phyloP scores from a whole-genome alignment of 2,329 filamentous ascomycete species.

The Bipolaris oryzae region DNA sequence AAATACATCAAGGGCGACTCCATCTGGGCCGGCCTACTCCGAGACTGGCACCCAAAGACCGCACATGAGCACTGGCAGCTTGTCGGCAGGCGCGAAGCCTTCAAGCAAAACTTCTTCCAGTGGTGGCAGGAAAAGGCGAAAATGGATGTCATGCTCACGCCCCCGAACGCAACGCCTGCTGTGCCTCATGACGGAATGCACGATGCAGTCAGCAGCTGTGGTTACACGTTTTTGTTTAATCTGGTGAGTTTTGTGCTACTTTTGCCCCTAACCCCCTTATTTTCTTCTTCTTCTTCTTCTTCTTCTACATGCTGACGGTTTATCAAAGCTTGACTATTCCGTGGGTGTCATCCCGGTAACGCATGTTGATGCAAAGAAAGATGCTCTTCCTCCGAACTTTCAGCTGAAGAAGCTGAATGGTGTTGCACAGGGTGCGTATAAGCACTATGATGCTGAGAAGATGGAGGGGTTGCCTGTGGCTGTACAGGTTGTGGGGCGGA shows the following conservation, averaged over 20 bases:
- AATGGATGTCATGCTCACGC: slow-evolving; percentile 79
- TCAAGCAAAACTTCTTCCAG: slow-evolving; percentile 77
- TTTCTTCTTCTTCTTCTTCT: too few species aligned
- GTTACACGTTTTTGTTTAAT: slow-evolving; percentile 94
- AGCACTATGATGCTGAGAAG: slow-evolving; percentile 77
- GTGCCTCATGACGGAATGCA: slow-evolving; percentile 87
- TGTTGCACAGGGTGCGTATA: slow-evolving; percentile 81
- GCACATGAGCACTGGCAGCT: slow-evolving; percentile 83
- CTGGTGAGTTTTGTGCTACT: slow-evolving; percentile 63
- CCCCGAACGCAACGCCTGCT: slow-evolving; percentile 89
- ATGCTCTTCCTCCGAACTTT: slow-evolving; percentile 68
- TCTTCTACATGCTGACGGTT: slow-evolving; percentile 11
- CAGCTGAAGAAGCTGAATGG: slow-evolving; percentile 72
- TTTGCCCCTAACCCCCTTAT: not conserved
- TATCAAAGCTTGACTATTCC: slow-evolving; percentile 76
- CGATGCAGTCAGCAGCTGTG: slow-evolving; percentile 82
- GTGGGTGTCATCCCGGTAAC: slow-evolving; percentile 83
- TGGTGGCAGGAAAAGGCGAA: slow-evolving; percentile 76
- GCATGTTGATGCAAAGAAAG: slow-evolving; percentile 73
- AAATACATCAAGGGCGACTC: slow-evolving; percentile 77
- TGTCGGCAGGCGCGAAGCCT: slow-evolving; percentile 76
- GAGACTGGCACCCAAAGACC: slow-evolving; percentile 74
- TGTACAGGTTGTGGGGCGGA: slow-evolving; percentile 79
- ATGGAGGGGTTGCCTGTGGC: slow-evolving; percentile 91
- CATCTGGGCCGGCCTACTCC: slow-evolving; percentile 78